Evolutionary conservation across 1,284 basidiomycete genomes (phyloP).

Genomic region (Rhodotorula sp.): DNA sequence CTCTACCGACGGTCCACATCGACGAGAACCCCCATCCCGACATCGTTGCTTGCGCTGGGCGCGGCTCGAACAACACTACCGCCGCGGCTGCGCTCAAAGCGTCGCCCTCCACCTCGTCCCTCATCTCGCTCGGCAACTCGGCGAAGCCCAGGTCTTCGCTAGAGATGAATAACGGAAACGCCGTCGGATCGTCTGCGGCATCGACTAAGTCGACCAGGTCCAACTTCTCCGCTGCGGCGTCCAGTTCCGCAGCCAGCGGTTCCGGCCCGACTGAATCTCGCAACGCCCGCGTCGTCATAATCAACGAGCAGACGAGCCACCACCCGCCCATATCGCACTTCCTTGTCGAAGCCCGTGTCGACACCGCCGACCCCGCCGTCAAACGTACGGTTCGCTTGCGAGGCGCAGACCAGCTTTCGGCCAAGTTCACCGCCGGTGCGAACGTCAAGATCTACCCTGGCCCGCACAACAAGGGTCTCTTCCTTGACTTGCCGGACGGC

Average conservation of each 20-base stretch:
- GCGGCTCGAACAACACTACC: conserved; percentile 9
- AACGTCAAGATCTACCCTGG: conserved; percentile 78
- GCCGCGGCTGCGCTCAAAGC: conserved; percentile 18
- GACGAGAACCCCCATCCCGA: conserved; percentile 31
- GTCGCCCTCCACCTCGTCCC: conserved; percentile 11
- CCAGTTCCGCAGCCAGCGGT: conserved; percentile 10
- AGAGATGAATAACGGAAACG: neutral
- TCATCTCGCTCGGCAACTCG: neutral
- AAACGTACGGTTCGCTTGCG: conserved; percentile 22
- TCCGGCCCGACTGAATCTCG: neutral
- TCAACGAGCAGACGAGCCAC: conserved; percentile 61
- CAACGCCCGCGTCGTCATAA: conserved; percentile 41
- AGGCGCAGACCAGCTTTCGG: conserved; percentile 81
- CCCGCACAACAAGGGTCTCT: conserved; percentile 81
- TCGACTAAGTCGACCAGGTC: conserved; percentile 20
- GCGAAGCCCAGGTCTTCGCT: neutral
- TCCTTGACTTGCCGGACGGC: conserved; percentile 64
- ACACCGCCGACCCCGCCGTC: neutral
- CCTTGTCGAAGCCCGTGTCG: conserved; percentile 55
- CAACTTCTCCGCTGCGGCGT: conserved; percentile 6
- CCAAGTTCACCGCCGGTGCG: conserved; percentile 53
- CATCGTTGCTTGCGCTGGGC: conserved; percentile 32
- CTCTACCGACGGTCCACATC: conserved; percentile 22
- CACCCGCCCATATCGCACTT: conserved; percentile 93
- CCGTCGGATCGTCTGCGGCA: conserved; percentile 6